phyloP scores from a whole-genome alignment of 108 stramenopile genomes.

The Hondaea fermentalgiana region DNA sequence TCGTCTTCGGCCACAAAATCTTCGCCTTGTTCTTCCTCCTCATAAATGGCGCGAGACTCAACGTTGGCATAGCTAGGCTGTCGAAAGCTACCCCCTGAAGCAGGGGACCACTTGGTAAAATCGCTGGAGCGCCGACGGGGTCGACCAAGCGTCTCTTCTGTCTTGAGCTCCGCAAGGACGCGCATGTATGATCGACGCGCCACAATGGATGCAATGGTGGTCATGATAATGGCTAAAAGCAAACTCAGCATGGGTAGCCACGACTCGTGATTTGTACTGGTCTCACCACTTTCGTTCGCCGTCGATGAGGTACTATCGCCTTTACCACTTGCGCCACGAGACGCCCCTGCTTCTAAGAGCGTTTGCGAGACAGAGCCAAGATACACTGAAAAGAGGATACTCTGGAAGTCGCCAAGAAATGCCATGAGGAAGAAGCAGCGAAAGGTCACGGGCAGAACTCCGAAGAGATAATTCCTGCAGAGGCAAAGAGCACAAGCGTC shows the following conservation, averaged over 20 bases:
- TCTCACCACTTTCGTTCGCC: background rate
- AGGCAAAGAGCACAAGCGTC: background rate
- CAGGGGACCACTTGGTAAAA: too few relatives aligned
- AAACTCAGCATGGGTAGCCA: constrained; percentile 6
- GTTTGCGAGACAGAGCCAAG: background rate
- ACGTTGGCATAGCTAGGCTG: too few relatives aligned
- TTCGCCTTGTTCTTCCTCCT: too few relatives aligned
- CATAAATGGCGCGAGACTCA: too few relatives aligned
- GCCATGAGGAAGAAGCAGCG: constrained; percentile 8
- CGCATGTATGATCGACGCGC: background rate
- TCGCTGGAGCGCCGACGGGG: background rate
- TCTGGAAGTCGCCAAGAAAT: background rate
- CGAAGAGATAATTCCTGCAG: background rate
- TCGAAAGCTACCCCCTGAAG: too few relatives aligned
- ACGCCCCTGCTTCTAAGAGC: background rate
- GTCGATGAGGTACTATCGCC: background rate
- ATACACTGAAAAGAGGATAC: background rate
- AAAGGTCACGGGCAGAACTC: background rate
- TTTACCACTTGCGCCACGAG: background rate
- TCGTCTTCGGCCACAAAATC: too few relatives aligned
- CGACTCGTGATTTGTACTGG: background rate
- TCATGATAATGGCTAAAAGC: background rate
- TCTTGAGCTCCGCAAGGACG: background rate
- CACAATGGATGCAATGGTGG: background rate
- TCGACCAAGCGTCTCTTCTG: background rate